phyloP scores from a whole-genome alignment of 345 rosid species.

The Laguncularia racemosa region DNA sequence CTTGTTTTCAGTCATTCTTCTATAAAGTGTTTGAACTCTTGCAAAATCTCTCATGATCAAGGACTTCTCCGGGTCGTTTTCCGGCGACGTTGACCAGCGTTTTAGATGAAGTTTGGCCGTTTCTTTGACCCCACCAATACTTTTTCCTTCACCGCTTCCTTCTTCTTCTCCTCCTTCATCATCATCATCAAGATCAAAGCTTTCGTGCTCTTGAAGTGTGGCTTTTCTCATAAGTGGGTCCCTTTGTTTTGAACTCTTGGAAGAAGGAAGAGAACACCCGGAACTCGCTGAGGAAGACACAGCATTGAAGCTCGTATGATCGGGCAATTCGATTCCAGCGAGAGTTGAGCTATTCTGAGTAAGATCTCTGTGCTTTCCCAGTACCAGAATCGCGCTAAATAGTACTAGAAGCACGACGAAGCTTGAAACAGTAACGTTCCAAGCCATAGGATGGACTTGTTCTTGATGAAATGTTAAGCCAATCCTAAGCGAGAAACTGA shows the following conservation, averaged over 20 bases:
- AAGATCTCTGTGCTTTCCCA: conserved; percentile 20
- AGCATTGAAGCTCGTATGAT: conserved; percentile 62
- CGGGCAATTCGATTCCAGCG: conserved; percentile 55
- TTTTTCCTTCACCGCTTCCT: not conserved
- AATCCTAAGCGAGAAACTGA: conserved; percentile 6
- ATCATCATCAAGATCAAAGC: conserved; percentile 7
- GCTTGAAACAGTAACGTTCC: conserved; percentile 24
- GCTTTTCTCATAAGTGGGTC: conserved; percentile 1
- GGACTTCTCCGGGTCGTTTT: conserved; percentile 28
- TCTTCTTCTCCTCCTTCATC: conserved; percentile 10
- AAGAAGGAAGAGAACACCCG: conserved; percentile 46
- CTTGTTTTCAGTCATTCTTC: conserved; percentile 62
- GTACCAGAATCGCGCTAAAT: conserved; percentile 25
- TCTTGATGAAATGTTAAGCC: conserved; percentile 10
- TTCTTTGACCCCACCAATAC: conserved; percentile 9
- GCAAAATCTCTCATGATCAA: conserved; percentile 48
- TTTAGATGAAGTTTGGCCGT: conserved; percentile 61
- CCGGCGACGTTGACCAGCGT: conserved; percentile 31
- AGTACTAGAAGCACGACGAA: conserved; percentile 27
- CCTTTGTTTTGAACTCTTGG: conserved; percentile 20
- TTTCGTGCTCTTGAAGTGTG: conserved; percentile 6
- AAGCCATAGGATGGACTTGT: conserved; percentile 37
- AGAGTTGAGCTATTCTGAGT: conserved; percentile 38
- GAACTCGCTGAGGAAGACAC: conserved; percentile 54
- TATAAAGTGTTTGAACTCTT: conserved; percentile 67